These are phyloP conservation scores for Podospora tetraspora DNA, from an alignment of 495 filamentous ascomycete genomes.

Conservation along the genomic window DNA sequence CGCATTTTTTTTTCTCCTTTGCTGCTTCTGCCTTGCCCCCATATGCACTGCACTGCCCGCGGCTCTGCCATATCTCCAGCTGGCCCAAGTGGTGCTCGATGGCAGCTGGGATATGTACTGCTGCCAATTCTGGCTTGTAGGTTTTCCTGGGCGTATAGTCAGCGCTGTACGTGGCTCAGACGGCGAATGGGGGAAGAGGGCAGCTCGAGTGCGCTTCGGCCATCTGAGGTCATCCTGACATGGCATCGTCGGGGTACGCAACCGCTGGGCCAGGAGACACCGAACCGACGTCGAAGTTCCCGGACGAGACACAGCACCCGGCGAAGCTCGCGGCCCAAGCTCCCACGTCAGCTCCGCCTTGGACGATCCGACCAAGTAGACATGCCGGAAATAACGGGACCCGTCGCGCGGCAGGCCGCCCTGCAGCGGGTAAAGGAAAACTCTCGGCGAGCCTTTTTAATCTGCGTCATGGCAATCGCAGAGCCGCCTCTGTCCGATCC, in stretches of 20 bases:
- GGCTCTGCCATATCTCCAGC: no score
- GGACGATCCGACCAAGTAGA: not conserved
- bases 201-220: not conserved
- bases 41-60: not conserved
- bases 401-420: constrained; percentile 1
- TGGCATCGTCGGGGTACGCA: not conserved
- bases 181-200: not conserved
- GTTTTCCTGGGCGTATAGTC: not conserved
- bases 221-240: constrained; percentile 4
- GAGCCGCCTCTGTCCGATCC: constrained; percentile 8
- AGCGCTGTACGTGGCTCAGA: not conserved
- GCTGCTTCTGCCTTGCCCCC: constrained; percentile 3
- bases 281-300: not conserved
- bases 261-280: not conserved
- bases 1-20: constrained; percentile 6
- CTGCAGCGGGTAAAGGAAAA: constrained; percentile 15
- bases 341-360: not conserved
- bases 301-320: not conserved
- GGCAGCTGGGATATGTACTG: constrained; percentile 10
- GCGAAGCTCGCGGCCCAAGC: not conserved
- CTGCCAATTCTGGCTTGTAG: constrained; percentile 4
- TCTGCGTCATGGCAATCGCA: constrained; percentile 12
- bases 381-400: not conserved
- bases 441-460: constrained; percentile 2
- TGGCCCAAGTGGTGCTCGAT: constrained; percentile 23